Evolutionary conservation across 2,329 filamentous ascomycete species (phyloP).

Genomic region (Stagonosporopsis cucurbitacearum): DNA sequence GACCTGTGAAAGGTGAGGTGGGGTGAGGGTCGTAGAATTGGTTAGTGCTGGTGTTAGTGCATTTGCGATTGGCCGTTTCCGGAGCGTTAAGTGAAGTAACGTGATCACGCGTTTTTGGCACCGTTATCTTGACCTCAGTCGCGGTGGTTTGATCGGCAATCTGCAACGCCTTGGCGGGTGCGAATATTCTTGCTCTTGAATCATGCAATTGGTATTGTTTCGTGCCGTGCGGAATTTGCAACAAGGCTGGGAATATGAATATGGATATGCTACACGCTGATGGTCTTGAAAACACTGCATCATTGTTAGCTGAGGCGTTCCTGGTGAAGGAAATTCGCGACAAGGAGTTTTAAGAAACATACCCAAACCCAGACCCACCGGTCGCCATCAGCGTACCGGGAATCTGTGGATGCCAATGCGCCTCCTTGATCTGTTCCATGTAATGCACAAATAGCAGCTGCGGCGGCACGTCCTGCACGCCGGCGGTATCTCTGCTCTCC

Average conservation of each 20-base stretch:
- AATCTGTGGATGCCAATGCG: constrained; percentile 98
- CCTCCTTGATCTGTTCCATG: constrained; percentile 91
- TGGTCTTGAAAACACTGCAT: constrained; percentile 50
- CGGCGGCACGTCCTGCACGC: constrained; percentile 87
- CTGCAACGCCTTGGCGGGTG: background rate
- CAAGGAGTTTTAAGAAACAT: constrained; percentile 30
- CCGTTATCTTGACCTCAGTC: too few relatives aligned
- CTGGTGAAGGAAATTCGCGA: too few relatives aligned
- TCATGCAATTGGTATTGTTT: background rate
- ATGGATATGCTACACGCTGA: constrained; percentile 43
- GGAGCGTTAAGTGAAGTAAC: constrained; percentile 19
- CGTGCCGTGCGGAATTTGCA: background rate
- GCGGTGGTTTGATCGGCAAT: too few relatives aligned
- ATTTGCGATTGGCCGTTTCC: constrained; percentile 1
- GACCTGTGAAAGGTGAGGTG: background rate
- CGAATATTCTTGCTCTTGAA: background rate
- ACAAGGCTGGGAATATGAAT: background rate
- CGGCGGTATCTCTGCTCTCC: constrained; percentile 88
- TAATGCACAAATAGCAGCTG: constrained; percentile 97
- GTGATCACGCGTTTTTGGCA: constrained; percentile 27
- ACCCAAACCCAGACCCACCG: constrained; percentile 81
- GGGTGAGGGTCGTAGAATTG: background rate
- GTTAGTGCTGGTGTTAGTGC: background rate
- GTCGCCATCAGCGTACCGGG: constrained; percentile 88
- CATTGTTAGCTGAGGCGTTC: constrained; percentile 1